A percentile compares a stretch with the other conserved stretches of the same genome.
Evolutionary conservation across 352 stramenopile genomes (phyloP).

Genomic region (Phytophthora niederhauseri): DNA sequence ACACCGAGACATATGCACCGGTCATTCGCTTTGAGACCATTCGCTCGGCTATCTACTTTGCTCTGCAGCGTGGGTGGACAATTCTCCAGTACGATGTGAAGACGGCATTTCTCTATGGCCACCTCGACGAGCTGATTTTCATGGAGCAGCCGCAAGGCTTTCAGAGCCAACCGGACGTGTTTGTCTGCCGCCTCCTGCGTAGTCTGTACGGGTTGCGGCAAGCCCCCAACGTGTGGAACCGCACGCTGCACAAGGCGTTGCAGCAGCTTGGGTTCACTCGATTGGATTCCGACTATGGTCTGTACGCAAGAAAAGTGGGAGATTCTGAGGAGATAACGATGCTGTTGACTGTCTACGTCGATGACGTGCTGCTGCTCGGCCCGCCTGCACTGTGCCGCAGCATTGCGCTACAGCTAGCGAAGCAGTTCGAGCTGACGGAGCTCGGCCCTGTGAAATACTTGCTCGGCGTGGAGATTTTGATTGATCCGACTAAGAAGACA

Average conservation of each 20-base stretch:
- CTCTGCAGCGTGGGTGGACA: slow-evolving; percentile 6
- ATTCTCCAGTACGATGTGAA: slow-evolving; percentile 27
- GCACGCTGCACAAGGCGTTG: slow-evolving; percentile 11
- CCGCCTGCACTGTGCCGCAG: neutral
- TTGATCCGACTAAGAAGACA: slow-evolving; percentile 15
- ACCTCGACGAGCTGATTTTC: slow-evolving; percentile 7
- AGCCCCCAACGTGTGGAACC: slow-evolving; percentile 19
- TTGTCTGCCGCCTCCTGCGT: slow-evolving; percentile 4
- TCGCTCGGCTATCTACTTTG: slow-evolving; percentile 11
- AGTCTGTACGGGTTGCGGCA: slow-evolving; percentile 19
- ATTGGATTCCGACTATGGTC: slow-evolving; percentile 15
- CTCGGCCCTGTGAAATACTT: slow-evolving; percentile 28
- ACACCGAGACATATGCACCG: slow-evolving; percentile 19
- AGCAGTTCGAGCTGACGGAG: slow-evolving; percentile 13
- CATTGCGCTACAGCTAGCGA: neutral
- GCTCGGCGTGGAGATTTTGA: slow-evolving; percentile 7
- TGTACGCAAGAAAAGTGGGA: slow-evolving; percentile 14
- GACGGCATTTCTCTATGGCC: slow-evolving; percentile 13
- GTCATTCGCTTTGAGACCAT: slow-evolving; percentile 26
- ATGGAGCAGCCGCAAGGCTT: slow-evolving; percentile 8
- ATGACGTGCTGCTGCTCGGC: slow-evolving; percentile 14
- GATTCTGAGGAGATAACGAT: neutral
- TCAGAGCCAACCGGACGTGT: neutral
- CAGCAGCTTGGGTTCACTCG: slow-evolving; percentile 6
- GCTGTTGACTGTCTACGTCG: slow-evolving; percentile 6